Conservation (phyloP, 139 green algal genomes). For the Marvania coccoides region DNA sequence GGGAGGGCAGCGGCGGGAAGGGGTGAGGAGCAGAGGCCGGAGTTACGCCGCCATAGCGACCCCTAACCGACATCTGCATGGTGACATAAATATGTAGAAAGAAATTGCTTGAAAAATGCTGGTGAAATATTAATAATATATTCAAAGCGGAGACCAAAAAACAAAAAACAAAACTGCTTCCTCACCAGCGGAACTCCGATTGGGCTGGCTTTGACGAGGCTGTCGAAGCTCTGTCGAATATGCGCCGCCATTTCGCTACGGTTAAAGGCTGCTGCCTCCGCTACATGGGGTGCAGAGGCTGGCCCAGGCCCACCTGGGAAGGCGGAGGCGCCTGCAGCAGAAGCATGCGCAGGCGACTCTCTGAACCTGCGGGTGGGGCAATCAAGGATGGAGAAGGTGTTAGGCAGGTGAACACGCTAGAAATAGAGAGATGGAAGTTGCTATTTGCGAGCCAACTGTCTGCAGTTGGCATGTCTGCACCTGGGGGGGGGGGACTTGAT, state of each 20-base stretch:
- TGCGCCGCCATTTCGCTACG: constrained; percentile 18
- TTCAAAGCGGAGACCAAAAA: not conserved
- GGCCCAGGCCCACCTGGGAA: too few relatives aligned
- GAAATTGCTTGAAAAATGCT: too few relatives aligned
- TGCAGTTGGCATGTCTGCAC: not conserved
- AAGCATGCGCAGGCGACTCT: too few relatives aligned
- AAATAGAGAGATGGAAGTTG: too few relatives aligned
- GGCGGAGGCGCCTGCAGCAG: too few relatives aligned
- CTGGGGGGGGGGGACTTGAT: constrained; percentile 8
- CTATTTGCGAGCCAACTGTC: too few relatives aligned
- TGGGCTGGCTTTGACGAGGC: constrained; percentile 15
- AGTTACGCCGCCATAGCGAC: not conserved
- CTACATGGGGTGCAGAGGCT: not conserved
- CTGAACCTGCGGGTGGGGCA: too few relatives aligned
- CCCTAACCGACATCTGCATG: too few relatives aligned
- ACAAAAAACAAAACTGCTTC: not conserved
- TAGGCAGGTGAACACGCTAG: too few relatives aligned
- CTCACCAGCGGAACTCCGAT: constrained; percentile 9
- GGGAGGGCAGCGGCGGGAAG: not conserved
- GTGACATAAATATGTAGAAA: too few relatives aligned
- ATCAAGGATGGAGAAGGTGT: too few relatives aligned
- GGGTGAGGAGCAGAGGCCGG: not conserved
- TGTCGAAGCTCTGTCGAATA: constrained; percentile 20
- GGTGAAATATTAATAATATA: too few relatives aligned
- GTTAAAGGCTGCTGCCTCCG: constrained; percentile 6